Percentiles rank a stretch among this genome's conserved stretches.
phyloP scores from a whole-genome alignment of 2,329 filamentous ascomycete genomes.

The Diaporthe aspalathi region DNA sequence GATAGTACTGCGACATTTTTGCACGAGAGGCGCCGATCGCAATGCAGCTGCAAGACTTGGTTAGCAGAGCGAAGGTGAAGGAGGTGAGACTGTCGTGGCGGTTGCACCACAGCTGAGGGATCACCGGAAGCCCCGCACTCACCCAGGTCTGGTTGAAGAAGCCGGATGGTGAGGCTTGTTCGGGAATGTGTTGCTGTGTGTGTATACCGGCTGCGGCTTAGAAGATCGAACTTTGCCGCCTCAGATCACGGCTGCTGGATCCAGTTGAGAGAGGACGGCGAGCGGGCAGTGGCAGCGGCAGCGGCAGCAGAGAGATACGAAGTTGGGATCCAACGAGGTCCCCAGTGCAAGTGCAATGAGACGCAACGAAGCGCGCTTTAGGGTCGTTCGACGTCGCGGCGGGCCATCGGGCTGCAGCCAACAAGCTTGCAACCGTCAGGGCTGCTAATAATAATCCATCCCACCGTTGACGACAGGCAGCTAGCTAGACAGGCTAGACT shows the following conservation, averaged over 20 bases:
- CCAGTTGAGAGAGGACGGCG: background rate
- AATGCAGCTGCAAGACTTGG: conserved; percentile 3
- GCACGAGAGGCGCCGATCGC: background rate
- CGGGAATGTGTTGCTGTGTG: background rate
- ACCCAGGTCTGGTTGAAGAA: conserved; percentile 4
- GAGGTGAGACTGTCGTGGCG: conserved; percentile 19
- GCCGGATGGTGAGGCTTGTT: background rate
- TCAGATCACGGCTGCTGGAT: background rate
- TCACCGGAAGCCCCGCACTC: conserved; percentile 38
- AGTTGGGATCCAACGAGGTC: conserved; percentile 15
- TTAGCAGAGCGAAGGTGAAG: conserved; percentile 5
- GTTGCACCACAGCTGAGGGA: conserved; percentile 31
- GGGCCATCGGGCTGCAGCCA: conserved; percentile 23
- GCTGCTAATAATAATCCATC: conserved; percentile 25
- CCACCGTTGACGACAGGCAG: too few relatives aligned
- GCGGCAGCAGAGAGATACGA: conserved; percentile 13
- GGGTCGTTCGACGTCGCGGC: conserved; percentile 30
- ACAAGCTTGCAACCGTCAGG: background rate
- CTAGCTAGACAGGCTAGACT: too few relatives aligned
- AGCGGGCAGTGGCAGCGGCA: background rate
- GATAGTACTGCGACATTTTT: conserved; percentile 44
- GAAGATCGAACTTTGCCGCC: background rate
- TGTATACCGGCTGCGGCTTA: background rate
- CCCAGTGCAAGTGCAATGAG: background rate
- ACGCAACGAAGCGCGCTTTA: background rate